These are phyloP conservation scores for Colletotrichum salicis DNA, from an alignment of 2,329 filamentous ascomycete genomes.

Conservation along the genomic window DNA sequence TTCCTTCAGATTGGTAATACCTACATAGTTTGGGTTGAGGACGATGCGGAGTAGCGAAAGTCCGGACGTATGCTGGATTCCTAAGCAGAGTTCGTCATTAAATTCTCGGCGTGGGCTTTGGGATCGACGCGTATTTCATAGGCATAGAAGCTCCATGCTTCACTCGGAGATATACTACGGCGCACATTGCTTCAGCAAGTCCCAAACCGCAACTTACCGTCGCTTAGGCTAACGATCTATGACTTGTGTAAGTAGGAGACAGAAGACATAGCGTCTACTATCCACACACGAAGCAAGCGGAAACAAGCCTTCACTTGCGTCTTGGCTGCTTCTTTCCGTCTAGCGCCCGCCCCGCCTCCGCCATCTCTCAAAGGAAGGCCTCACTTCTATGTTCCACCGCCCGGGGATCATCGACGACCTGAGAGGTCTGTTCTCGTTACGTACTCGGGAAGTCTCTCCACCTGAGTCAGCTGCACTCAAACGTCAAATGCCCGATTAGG, in stretches of 20 bases:
- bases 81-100: too few relatives aligned
- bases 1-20: not conserved
- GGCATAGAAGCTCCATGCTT: too few relatives aligned
- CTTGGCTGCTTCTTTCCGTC: slow-evolving; percentile 17
- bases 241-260: too few relatives aligned
- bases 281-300: not conserved
- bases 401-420: not conserved
- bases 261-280: too few relatives aligned
- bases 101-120: too few relatives aligned
- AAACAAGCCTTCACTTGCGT: not conserved
- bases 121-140: too few relatives aligned
- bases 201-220: too few relatives aligned
- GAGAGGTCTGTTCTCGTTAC: not conserved
- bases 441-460: not conserved
- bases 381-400: not conserved
- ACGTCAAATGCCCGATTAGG: slow-evolving; percentile 12
- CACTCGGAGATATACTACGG: too few relatives aligned
- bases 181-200: too few relatives aligned
- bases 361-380: not conserved
- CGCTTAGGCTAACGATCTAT: too few relatives aligned
- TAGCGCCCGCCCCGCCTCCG: not conserved
- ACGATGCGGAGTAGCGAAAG: not conserved
- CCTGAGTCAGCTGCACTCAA: not conserved
- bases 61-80: too few relatives aligned
- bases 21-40: not conserved